These are phyloP conservation scores for Mortierella sp. DNA, from an alignment of 371 early-diverging fungal species.

Conservation along the genomic window DNA sequence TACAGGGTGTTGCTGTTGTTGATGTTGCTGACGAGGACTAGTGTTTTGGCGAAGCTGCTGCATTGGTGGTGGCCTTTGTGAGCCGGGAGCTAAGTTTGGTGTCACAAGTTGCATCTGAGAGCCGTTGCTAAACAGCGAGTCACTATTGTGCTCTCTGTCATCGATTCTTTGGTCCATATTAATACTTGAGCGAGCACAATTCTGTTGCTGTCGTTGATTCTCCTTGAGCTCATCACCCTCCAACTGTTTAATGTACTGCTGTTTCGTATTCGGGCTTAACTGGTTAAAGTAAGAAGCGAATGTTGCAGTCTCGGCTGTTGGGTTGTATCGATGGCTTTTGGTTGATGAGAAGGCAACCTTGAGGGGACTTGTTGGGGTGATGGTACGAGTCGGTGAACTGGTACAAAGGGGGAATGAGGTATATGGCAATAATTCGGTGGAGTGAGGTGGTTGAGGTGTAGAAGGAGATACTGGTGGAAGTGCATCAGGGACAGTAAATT, in stretches of 20 bases:
- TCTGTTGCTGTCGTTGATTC: constrained; percentile 2
- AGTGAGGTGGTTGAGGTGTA: not conserved
- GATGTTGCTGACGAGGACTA: not conserved
- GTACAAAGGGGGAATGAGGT: not conserved
- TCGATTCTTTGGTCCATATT: not conserved
- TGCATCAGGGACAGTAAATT: not conserved
- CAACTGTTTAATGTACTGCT: constrained; percentile 7
- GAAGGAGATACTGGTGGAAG: not conserved
- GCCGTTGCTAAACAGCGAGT: constrained; percentile 10
- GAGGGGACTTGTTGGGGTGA: constrained; percentile 26
- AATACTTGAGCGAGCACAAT: not conserved
- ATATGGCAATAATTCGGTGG: not conserved
- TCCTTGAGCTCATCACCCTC: not conserved
- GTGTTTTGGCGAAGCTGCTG: not conserved
- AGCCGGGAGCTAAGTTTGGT: not conserved
- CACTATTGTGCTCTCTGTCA: not conserved
- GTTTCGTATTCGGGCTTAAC: constrained; percentile 19
- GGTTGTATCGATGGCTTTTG: constrained; percentile 17
- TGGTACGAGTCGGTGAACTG: constrained; percentile 15
- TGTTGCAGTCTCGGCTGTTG: constrained; percentile 9
- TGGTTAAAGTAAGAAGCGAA: constrained; percentile 22
- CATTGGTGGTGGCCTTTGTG: not conserved
- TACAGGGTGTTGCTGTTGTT: too few species aligned
- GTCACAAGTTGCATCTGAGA: constrained; percentile 2
- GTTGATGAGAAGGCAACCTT: constrained; percentile 25